A percentile compares a stretch with the other conserved stretches of the same genome.
These are phyloP conservation scores for Ulmus americana DNA, from an alignment of 331 rosid species.

Conservation along the genomic window DNA sequence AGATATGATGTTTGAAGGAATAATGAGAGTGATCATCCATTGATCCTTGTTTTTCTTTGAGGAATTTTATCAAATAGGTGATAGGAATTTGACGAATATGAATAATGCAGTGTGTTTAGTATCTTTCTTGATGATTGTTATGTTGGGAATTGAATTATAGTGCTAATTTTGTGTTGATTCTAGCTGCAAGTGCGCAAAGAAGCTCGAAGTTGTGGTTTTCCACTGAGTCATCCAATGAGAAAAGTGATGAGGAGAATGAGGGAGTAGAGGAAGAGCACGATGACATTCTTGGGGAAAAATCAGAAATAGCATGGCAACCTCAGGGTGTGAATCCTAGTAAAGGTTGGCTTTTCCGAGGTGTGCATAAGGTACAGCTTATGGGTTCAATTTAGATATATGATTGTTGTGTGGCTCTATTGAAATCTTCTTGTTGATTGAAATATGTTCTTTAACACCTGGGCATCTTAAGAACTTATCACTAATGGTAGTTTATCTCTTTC, in stretches of 20 bases:
- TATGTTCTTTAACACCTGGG: not conserved
- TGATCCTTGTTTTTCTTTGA: not conserved
- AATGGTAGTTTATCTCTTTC: too few relatives aligned
- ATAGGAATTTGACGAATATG: not conserved
- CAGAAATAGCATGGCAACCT: slow-evolving; percentile 32
- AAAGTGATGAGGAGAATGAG: slow-evolving; percentile 27
- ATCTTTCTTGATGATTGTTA: not conserved
- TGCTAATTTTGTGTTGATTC: slow-evolving; percentile 18
- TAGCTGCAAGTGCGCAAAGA: slow-evolving; percentile 33
- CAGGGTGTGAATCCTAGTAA: slow-evolving; percentile 82
- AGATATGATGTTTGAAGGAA: not conserved
- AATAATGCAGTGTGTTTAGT: not conserved
- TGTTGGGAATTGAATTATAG: not conserved
- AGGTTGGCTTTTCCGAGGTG: slow-evolving; percentile 95
- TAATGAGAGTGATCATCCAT: slow-evolving; percentile 1
- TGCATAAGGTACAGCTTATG: slow-evolving; percentile 67
- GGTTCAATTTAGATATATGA: not conserved
- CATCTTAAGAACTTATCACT: too few relatives aligned
- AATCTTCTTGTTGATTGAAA: not conserved
- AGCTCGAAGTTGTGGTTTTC: slow-evolving; percentile 46
- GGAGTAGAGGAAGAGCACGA: slow-evolving; percentile 37
- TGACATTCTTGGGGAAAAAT: slow-evolving; percentile 38
- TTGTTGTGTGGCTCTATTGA: not conserved
- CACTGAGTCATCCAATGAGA: slow-evolving; percentile 24
- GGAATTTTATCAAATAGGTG: slow-evolving; percentile 17